These are phyloP conservation scores for Cucumis cinereus DNA, from an alignment of 306 rosid genomes.

Conservation along the genomic window DNA sequence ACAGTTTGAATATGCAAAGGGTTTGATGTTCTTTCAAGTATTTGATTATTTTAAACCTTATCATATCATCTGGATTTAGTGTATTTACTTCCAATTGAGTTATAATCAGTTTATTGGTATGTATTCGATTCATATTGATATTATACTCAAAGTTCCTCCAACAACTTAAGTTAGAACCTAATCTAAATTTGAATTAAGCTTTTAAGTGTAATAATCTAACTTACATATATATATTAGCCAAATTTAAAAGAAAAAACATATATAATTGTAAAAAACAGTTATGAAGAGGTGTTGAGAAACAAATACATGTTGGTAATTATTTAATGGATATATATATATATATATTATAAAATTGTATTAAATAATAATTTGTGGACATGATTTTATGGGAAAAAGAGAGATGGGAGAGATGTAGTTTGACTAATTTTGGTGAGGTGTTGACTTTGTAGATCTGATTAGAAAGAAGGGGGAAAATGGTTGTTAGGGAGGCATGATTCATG, in stretches of 20 bases:
- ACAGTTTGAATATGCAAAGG: too few species aligned
- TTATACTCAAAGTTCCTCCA: too few species aligned
- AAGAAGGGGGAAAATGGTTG: neutral
- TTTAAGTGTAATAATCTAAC: too few species aligned
- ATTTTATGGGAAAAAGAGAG: neutral
- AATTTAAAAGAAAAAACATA: neutral
- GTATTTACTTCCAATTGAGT: too few species aligned
- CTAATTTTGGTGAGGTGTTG: neutral
- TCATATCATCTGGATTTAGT: too few species aligned
- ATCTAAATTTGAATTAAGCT: too few species aligned
- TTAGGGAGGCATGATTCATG: slow-evolving; percentile 45
- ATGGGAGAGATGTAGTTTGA: neutral
- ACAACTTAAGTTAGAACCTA: too few species aligned
- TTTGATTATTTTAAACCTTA: too few species aligned
- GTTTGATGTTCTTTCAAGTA: too few species aligned
- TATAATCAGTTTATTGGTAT: too few species aligned
- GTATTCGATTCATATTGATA: too few species aligned
- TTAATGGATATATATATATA: neutral
- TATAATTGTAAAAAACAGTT: neutral
- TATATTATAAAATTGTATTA: neutral
- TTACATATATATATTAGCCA: neutral
- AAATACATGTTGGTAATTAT: neutral
- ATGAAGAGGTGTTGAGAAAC: neutral
- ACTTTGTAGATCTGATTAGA: neutral
- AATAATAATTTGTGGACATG: neutral